A percentile compares a stretch with the other conserved stretches of the same genome.
phyloP scores from a whole-genome alignment of 2,329 filamentous ascomycete genomes.

The Xylaria arbuscula region DNA sequence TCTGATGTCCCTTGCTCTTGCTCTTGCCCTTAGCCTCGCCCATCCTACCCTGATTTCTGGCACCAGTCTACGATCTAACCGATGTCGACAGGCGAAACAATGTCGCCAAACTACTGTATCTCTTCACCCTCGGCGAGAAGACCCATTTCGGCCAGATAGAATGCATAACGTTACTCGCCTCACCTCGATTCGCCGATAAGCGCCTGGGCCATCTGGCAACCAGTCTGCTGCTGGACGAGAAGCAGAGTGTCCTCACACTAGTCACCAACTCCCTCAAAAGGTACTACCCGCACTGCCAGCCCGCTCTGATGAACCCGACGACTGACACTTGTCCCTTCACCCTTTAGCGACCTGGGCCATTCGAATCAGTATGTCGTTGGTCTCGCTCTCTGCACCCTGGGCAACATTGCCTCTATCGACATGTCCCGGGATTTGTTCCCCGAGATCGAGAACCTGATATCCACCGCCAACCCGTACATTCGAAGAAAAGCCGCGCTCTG shows the following conservation, averaged over 20 bases:
- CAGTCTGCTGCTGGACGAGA: constrained; percentile 95
- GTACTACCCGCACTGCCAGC: constrained; percentile 61
- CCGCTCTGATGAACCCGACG: neutral
- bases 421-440: constrained; percentile 98
- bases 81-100: constrained; percentile 82
- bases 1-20: too few species aligned
- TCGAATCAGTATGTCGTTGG: constrained; percentile 99
- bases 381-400: constrained; percentile 92
- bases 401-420: constrained; percentile 97
- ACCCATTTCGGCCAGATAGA: constrained; percentile 99
- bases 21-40: too few species aligned
- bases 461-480: constrained; percentile 98
- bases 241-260: constrained; percentile 95
- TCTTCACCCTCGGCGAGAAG: constrained; percentile 96
- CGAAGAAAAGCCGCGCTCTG: constrained; percentile 97
- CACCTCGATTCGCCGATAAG: constrained; percentile 97
- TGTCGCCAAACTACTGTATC: constrained; percentile 96
- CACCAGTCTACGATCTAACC: constrained; percentile 28
- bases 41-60: neutral
- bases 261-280: constrained; percentile 99
- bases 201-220: constrained; percentile 94
- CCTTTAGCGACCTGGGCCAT: constrained; percentile 86
- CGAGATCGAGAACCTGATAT: constrained; percentile 91
- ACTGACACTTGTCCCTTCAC: constrained; percentile 49
- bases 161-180: constrained; percentile 96